Conservation (phyloP, 2,329 filamentous ascomycete species). For the Elsinoe necatrix region DNA sequence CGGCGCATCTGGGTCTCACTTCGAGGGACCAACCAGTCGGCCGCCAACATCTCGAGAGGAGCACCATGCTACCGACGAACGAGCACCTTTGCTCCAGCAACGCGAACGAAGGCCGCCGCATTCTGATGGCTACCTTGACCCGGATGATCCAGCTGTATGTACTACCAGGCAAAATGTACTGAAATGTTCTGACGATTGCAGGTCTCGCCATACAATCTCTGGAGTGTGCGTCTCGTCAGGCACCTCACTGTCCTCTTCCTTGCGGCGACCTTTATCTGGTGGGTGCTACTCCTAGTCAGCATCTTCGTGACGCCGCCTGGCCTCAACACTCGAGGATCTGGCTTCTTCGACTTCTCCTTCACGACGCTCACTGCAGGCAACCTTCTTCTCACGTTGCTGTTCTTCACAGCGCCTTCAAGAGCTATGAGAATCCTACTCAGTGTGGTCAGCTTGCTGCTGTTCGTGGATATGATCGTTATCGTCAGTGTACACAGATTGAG, state of each 20-base stretch:
- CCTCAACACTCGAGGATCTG: slow-evolving; percentile 79
- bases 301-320: slow-evolving; percentile 84
- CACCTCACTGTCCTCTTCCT: slow-evolving; percentile 71
- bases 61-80: slow-evolving; percentile 47
- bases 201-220: slow-evolving; percentile 88
- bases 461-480: slow-evolving; percentile 72
- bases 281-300: slow-evolving; percentile 79
- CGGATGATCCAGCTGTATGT: slow-evolving; percentile 71
- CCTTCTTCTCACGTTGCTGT: slow-evolving; percentile 67
- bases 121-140: slow-evolving; percentile 60
- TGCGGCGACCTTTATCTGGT: slow-evolving; percentile 76
- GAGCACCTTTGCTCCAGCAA: slow-evolving; percentile 57
- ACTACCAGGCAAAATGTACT: too few species aligned
- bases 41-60: slow-evolving; percentile 25
- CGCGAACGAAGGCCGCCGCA: slow-evolving; percentile 46
- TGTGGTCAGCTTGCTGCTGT: slow-evolving; percentile 56
- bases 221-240: slow-evolving; percentile 74
- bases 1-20: slow-evolving; percentile 24
- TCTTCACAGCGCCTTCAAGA: slow-evolving; percentile 78
- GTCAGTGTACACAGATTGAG: slow-evolving; percentile 65
- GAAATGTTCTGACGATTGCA: slow-evolving; percentile 23
- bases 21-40: slow-evolving; percentile 16
- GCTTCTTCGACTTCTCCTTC: slow-evolving; percentile 82
- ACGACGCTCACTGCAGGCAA: slow-evolving; percentile 69
- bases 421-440: slow-evolving; percentile 66